Conservation (phyloP, 2,329 filamentous ascomycete genomes). For the Colletotrichum sp. region DNA sequence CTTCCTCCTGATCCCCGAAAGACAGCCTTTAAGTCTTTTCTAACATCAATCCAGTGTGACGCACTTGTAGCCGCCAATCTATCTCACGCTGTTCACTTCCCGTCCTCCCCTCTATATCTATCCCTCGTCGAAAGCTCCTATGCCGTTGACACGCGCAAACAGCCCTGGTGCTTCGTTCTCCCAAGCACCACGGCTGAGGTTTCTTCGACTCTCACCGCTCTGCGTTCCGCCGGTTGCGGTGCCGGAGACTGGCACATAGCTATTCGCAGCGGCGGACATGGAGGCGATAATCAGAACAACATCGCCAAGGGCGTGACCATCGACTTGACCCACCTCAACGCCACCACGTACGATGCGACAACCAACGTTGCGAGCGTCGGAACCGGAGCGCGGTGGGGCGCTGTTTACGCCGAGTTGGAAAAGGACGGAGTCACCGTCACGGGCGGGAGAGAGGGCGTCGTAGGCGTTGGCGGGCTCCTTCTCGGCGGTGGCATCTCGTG, state of each 20-base stretch:
- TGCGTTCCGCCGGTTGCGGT: not conserved
- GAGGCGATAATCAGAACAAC: constrained; percentile 44
- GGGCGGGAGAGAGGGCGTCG: constrained; percentile 34
- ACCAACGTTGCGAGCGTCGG: not conserved
- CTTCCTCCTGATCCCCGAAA: not conserved
- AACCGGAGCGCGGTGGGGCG: not conserved
- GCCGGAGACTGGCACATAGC: not conserved
- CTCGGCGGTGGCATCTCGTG: constrained; percentile 30
- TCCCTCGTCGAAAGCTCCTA: not conserved
- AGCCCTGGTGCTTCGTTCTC: not conserved
- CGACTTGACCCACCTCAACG: constrained; percentile 38
- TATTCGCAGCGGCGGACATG: constrained; percentile 52
- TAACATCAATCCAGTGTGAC: not conserved
- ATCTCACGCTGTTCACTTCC: not conserved
- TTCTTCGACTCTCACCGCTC: not conserved
- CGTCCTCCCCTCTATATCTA: not conserved
- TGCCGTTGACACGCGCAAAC: not conserved
- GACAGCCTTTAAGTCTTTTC: not conserved
- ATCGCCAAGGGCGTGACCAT: constrained; percentile 48
- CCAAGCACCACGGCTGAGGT: not conserved
- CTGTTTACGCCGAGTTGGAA: not conserved
- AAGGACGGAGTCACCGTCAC: not conserved
- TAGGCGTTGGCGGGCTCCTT: constrained; percentile 33
- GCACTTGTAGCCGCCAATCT: not conserved
- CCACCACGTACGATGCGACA: not conserved